phyloP scores from a whole-genome alignment of 768 basidiomycete genomes.

The Psilocybe azurescens region DNA sequence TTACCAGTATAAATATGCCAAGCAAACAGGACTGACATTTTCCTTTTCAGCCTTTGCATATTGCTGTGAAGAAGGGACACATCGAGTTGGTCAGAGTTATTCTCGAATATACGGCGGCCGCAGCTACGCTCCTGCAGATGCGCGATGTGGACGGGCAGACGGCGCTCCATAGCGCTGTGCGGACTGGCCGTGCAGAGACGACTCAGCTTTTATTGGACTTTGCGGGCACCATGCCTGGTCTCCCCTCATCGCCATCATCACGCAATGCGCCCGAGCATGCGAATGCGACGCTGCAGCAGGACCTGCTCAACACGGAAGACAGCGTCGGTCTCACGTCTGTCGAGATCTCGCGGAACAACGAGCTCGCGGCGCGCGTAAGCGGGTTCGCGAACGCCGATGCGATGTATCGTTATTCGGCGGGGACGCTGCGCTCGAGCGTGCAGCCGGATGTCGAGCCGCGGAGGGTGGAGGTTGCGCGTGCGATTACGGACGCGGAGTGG shows the following conservation, averaged over 20 bases:
- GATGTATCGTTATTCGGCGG: neutral
- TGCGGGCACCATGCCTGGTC: neutral
- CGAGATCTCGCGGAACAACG: slow-evolving; percentile 39
- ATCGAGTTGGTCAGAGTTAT: slow-evolving; percentile 38
- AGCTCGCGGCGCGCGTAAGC: slow-evolving; percentile 30
- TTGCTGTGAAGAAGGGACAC: slow-evolving; percentile 48
- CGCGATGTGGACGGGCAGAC: slow-evolving; percentile 56
- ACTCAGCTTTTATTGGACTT: slow-evolving; percentile 38
- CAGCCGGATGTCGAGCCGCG: neutral
- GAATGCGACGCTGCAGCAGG: slow-evolving; percentile 36
- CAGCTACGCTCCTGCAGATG: slow-evolving; percentile 34
- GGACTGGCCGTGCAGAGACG: slow-evolving; percentile 33
- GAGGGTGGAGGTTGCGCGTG: neutral
- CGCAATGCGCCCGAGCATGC: too few relatives aligned
- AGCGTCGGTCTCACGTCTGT: slow-evolving; percentile 49
- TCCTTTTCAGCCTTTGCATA: slow-evolving; percentile 51
- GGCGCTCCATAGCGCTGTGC: slow-evolving; percentile 55
- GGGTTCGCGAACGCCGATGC: slow-evolving; percentile 1
- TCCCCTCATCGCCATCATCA: neutral
- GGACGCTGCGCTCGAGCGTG: neutral
- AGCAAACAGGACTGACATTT: neutral
- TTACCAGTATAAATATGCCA: too few relatives aligned
- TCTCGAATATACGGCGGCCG: slow-evolving; percentile 36
- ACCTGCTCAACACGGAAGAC: slow-evolving; percentile 53
- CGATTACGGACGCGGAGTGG: neutral